Evolutionary conservation across 2,329 filamentous ascomycete species (phyloP).

Genomic region (Venturiaceae sp.): DNA sequence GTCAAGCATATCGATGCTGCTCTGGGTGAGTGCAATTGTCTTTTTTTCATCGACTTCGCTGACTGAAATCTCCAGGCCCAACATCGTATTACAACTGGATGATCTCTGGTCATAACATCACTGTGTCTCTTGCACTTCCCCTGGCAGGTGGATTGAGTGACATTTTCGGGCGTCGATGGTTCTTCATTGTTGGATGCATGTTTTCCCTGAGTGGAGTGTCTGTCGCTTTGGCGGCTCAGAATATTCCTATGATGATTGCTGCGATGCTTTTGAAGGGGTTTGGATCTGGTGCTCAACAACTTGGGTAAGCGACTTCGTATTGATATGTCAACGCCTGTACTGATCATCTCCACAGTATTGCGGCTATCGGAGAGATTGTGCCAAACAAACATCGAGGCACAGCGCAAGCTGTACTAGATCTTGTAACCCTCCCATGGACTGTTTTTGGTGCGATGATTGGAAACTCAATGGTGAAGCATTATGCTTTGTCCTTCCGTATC

Average conservation of each 20-base stretch:
- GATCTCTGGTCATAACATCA: conserved; percentile 1
- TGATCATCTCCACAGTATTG: not conserved
- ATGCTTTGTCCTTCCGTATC: conserved; percentile 1
- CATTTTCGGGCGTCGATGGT: conserved; percentile 8
- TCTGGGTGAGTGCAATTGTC: not conserved
- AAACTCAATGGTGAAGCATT: conserved; percentile 5
- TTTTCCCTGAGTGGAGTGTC: not conserved
- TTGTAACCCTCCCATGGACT: conserved; percentile 7
- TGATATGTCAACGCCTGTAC: not conserved
- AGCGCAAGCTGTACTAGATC: conserved; percentile 6
- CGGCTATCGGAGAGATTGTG: conserved; percentile 6
- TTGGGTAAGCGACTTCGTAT: not conserved
- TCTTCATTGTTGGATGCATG: conserved; percentile 6
- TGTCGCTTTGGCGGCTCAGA: not conserved
- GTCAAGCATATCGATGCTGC: conserved; percentile 8
- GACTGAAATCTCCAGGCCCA: conserved; percentile 3
- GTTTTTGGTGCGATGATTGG: conserved; percentile 7
- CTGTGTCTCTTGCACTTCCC: conserved; percentile 3
- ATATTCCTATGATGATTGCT: conserved; percentile 7
- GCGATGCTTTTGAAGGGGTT: conserved; percentile 6
- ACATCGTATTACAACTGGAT: conserved; percentile 11
- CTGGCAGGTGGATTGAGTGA: conserved; percentile 8
- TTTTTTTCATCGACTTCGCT: not conserved
- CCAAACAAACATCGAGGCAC: conserved; percentile 8
- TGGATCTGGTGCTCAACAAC: conserved; percentile 3